These are phyloP conservation scores for Giardia duodenalis DNA, from an alignment of 208 protist species.

Conservation along the genomic window DNA sequence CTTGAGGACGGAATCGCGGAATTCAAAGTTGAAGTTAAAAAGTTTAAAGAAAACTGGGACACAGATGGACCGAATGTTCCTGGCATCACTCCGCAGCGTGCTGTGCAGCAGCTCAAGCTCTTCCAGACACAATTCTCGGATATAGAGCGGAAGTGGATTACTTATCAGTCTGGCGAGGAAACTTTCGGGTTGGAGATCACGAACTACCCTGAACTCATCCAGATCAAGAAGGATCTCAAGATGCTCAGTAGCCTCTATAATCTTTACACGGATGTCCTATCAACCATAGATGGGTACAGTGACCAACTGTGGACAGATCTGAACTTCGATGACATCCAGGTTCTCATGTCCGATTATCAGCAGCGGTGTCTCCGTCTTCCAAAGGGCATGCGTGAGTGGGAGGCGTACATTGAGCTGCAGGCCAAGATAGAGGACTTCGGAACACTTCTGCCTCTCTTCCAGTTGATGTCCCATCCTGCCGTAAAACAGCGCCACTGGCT, in stretches of 20 bases:
- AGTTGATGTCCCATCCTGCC: slow-evolving; percentile 65
- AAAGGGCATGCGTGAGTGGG: slow-evolving; percentile 71
- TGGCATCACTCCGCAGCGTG: slow-evolving; percentile 57
- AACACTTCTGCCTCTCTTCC: slow-evolving; percentile 71
- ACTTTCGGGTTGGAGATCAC: slow-evolving; percentile 75
- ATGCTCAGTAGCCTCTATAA: slow-evolving; percentile 76
- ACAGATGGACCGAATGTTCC: slow-evolving; percentile 20
- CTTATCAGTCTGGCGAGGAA: slow-evolving; percentile 73
- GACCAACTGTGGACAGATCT: slow-evolving; percentile 77
- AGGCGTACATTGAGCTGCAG: slow-evolving; percentile 75
- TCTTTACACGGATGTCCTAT: slow-evolving; percentile 74
- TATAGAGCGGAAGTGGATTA: slow-evolving; percentile 73
- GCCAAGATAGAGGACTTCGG: slow-evolving; percentile 77
- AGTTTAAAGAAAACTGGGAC: slow-evolving; percentile 78
- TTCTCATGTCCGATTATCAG: slow-evolving; percentile 66
- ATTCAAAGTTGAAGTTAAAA: slow-evolving; percentile 67
- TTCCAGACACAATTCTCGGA: slow-evolving; percentile 79
- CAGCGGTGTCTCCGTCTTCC: slow-evolving; percentile 65
- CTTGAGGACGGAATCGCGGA: slow-evolving; percentile 71
- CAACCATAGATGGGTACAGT: slow-evolving; percentile 71
- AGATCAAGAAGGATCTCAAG: slow-evolving; percentile 72
- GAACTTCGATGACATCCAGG: slow-evolving; percentile 70
- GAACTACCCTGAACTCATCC: slow-evolving; percentile 71
- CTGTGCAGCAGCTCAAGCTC: slow-evolving; percentile 73
- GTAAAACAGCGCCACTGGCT: slow-evolving; percentile 79